phyloP scores from a whole-genome alignment of 78 protist species.

The Dictyostelium citrinum region DNA sequence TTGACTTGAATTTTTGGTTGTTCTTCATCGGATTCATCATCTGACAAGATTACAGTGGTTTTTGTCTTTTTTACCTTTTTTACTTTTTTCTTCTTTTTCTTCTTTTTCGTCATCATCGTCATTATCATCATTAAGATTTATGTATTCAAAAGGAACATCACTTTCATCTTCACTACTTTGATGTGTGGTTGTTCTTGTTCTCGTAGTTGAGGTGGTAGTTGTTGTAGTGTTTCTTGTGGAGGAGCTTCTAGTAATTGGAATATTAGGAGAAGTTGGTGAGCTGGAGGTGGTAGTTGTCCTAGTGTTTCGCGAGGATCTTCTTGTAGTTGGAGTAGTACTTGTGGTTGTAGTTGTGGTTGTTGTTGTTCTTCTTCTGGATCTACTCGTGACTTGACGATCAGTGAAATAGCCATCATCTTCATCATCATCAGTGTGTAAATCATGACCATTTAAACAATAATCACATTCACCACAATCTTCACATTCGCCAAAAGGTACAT shows the following conservation, averaged over 20 bases:
- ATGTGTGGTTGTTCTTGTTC: not conserved
- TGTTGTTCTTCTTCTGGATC: not conserved
- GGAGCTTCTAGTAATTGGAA: too few relatives aligned
- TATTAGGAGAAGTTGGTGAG: too few relatives aligned
- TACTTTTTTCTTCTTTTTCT: too few relatives aligned
- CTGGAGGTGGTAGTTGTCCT: too few relatives aligned
- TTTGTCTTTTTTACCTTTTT: not conserved
- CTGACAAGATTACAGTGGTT: not conserved
- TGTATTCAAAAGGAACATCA: not conserved
- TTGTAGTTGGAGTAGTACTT: not conserved
- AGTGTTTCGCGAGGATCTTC: not conserved
- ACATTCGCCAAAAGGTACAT: constrained; percentile 16
- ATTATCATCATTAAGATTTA: not conserved
- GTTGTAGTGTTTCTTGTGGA: too few relatives aligned
- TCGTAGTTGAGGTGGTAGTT: too few relatives aligned
- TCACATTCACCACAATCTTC: constrained; percentile 70
- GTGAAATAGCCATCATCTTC: constrained; percentile 7
- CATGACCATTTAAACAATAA: constrained; percentile 35
- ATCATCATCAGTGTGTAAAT: not conserved
- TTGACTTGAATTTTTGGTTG: not conserved
- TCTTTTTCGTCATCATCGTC: not conserved
- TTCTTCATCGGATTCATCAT: not conserved
- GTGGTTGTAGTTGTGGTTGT: not conserved
- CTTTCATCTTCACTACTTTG: not conserved
- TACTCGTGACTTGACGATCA: not conserved